Evolutionary conservation across 306 rosid genomes (phyloP), one percentile per base, ranked within the genome.

Genomic region (Carpinus viminea): DNA sequence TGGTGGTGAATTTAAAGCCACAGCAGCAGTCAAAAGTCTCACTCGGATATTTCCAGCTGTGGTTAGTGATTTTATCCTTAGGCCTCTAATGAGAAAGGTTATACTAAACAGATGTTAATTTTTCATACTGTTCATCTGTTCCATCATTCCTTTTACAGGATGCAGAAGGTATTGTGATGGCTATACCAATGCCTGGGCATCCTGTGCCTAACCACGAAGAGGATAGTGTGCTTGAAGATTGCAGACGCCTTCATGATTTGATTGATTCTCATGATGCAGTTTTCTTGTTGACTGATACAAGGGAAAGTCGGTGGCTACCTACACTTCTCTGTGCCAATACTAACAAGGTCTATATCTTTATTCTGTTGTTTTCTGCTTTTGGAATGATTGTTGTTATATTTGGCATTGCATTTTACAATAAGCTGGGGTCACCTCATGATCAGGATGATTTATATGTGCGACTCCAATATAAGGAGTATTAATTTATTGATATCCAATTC

Each of bases 251-350:
- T 54, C 62, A 73, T 16, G 89, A 95, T 86, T 88, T 95, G 77
- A 83, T 95, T 83, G 94, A 90, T 81, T 85, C 93, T 54, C 98
- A 95, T 62, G 88, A 95, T 86, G 87, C 89, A 69, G 87, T 92
- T 87, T 92, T 95, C 86, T 82, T 95, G 81, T 83, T 95, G 89
- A 95, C 98, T 12, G 98, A 95, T 84, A 92, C 98, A 45, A 95
- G 98, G 86, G 98, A 95, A 91, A 95, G 97, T 68, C 89, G 98
- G 69, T 95, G 98, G 98, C 93, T 95, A 71, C 98, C 98, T 34
- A 80, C 98, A 50, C 97, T 95, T 87, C 87, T 92, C 18, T 95
- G 98, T 87, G 96, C 98, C 76, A 88, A 90, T 84, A 74, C 90
- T 72, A 88, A 90, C 90, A 95, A 95, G 98, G 98, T 92, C 60